A percentile compares a stretch with the other conserved stretches of the same genome.
Conservation (phyloP, 2,329 filamentous ascomycete species). For the Truncatella angustata region DNA sequence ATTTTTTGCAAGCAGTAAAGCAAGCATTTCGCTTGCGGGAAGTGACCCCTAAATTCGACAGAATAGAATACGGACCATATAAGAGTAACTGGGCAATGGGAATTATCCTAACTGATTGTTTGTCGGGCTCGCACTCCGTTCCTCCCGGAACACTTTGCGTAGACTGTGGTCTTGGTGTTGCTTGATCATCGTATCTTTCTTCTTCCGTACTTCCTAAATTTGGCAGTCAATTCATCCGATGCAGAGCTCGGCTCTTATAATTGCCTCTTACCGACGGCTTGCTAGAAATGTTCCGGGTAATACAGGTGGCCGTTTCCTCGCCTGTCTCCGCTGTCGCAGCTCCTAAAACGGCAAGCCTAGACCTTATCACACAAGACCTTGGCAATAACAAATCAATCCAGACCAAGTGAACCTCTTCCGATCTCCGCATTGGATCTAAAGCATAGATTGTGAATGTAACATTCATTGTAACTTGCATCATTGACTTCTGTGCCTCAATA, state of each 20-base stretch:
- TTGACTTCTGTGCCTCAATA: neutral
- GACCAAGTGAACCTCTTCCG: neutral
- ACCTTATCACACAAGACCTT: neutral
- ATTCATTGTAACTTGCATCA: neutral
- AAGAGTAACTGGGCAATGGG: too few species aligned
- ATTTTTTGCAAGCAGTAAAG: too few species aligned
- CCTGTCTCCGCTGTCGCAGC: slow-evolving; percentile 1
- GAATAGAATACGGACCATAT: too few species aligned
- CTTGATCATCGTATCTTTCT: neutral
- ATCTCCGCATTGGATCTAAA: neutral
- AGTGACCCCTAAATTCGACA: too few species aligned
- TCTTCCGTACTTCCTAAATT: neutral
- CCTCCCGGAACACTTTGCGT: too few species aligned
- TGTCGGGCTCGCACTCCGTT: neutral
- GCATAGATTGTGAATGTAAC: neutral
- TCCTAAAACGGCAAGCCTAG: neutral
- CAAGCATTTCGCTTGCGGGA: too few species aligned
- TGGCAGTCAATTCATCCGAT: neutral
- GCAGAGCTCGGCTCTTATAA: neutral
- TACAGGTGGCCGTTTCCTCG: too few species aligned
- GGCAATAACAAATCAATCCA: neutral
- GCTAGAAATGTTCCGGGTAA: neutral
- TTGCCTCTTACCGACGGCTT: neutral
- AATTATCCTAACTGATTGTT: too few species aligned
- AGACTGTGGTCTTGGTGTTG: neutral